Evolutionary conservation across 257 asterid genomes (phyloP).

Genomic region (Capsicum pubescens): DNA sequence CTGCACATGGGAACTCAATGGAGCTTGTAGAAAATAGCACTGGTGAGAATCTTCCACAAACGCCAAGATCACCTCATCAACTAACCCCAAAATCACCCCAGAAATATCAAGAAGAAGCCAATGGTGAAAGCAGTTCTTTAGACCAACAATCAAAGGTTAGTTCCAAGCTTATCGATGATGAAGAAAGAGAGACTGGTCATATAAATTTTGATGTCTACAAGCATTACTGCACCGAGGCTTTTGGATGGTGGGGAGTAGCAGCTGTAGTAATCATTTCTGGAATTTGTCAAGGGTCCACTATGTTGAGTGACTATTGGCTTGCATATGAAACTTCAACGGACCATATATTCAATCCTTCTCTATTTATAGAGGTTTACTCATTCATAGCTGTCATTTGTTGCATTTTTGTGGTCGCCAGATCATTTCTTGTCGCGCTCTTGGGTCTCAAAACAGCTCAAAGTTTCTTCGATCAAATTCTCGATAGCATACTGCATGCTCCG

Average conservation of each 20-base stretch:
- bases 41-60: conserved; percentile 16
- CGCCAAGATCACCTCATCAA: conserved; percentile 33
- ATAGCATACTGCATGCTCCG: conserved; percentile 69
- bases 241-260: conserved; percentile 68
- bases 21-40: conserved; percentile 54
- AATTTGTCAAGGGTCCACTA: conserved; percentile 48
- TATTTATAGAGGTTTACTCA: conserved; percentile 50
- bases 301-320: conserved; percentile 73
- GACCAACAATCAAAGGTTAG: conserved; percentile 38
- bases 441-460: conserved; percentile 61
- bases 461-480: conserved; percentile 54
- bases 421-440: conserved; percentile 40
- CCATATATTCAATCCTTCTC: conserved; percentile 41
- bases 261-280: conserved; percentile 43
- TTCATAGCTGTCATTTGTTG: conserved; percentile 44
- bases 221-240: conserved; percentile 62
- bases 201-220: conserved; percentile 56
- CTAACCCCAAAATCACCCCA: conserved; percentile 41
- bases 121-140: conserved; percentile 30
- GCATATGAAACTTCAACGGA: conserved; percentile 64
- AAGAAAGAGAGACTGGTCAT: conserved; percentile 70
- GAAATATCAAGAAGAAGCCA: conserved; percentile 33
- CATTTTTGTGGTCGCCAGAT: conserved; percentile 43
- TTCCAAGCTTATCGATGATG: conserved; percentile 68
- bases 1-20: conserved; percentile 65